These are phyloP conservation scores for Exophiala bonariae DNA, from an alignment of 2,329 filamentous ascomycete genomes.

Conservation along the genomic window DNA sequence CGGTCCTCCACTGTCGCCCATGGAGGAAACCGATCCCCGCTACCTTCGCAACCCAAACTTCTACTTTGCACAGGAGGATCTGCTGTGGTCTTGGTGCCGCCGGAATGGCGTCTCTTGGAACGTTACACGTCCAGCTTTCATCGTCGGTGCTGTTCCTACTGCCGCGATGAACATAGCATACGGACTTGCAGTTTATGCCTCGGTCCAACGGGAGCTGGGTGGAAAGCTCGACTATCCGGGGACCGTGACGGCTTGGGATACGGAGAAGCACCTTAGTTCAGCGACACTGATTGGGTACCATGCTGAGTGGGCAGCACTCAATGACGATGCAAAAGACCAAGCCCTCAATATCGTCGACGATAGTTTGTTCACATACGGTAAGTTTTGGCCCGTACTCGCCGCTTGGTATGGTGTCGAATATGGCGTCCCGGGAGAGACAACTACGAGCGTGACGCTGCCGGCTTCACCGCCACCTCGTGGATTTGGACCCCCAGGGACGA, in stretches of 20 bases:
- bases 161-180: constrained; percentile 30
- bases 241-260: constrained; percentile 25
- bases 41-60: constrained; percentile 50
- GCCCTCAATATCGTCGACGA: neutral
- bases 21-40: constrained; percentile 47
- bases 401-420: neutral
- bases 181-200: constrained; percentile 28
- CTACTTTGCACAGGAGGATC: constrained; percentile 56
- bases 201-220: constrained; percentile 26
- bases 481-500: neutral
- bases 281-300: constrained; percentile 27
- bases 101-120: constrained; percentile 23
- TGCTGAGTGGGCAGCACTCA: neutral
- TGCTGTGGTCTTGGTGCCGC: constrained; percentile 31
- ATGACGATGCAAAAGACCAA: neutral
- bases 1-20: constrained; percentile 44
- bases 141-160: constrained; percentile 30
- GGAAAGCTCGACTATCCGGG: constrained; percentile 27
- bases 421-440: neutral
- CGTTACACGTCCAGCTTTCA: constrained; percentile 28
- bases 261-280: constrained; percentile 23
- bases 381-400: neutral
- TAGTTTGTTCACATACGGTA: neutral
- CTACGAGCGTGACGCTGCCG: neutral
- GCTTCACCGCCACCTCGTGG: neutral